Evolutionary conservation across 345 rosid genomes (phyloP).

Genomic region (Cochlearia excelsa): DNA sequence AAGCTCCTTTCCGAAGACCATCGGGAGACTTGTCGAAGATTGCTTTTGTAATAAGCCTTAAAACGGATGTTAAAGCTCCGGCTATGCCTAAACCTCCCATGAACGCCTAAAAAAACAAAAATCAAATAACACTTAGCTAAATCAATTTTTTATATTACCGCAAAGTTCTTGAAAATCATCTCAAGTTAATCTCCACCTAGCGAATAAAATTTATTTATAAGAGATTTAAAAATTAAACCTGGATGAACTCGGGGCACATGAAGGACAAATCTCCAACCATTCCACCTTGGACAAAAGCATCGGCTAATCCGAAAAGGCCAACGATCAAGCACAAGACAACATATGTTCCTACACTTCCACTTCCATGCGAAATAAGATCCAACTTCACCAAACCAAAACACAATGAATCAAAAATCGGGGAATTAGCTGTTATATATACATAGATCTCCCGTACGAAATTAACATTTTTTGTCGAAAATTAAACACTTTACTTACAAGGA

Average conservation of each 20-base stretch:
- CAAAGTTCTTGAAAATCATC: too few species aligned
- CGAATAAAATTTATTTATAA: not conserved
- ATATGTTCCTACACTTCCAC: slow-evolving; percentile 69
- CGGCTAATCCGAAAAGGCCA: slow-evolving; percentile 71
- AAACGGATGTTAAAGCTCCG: slow-evolving; percentile 62
- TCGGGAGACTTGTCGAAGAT: slow-evolving; percentile 54
- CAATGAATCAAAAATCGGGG: not conserved
- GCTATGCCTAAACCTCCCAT: slow-evolving; percentile 71
- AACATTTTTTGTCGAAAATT: too few species aligned
- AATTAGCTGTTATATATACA: too few species aligned
- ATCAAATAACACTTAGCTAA: slow-evolving; percentile 1
- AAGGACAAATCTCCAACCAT: slow-evolving; percentile 85
- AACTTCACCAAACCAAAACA: slow-evolving; percentile 40
- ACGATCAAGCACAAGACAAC: slow-evolving; percentile 60
- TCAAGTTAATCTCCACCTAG: too few species aligned
- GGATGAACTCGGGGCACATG: slow-evolving; percentile 66
- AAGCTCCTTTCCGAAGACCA: slow-evolving; percentile 83
- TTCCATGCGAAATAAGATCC: slow-evolving; percentile 76
- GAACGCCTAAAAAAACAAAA: slow-evolving; percentile 44
- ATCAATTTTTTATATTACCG: not conserved
- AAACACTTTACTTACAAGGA: slow-evolving; percentile 53
- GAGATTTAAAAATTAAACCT: slow-evolving; percentile 39
- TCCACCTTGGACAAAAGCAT: slow-evolving; percentile 86
- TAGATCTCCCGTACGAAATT: too few species aligned
- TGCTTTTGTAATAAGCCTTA: slow-evolving; percentile 74